A percentile compares a stretch with the other conserved stretches of the same genome.
These are phyloP conservation scores for Candida quercuum DNA, from an alignment of 805 yeast species.

Conservation along the genomic window DNA sequence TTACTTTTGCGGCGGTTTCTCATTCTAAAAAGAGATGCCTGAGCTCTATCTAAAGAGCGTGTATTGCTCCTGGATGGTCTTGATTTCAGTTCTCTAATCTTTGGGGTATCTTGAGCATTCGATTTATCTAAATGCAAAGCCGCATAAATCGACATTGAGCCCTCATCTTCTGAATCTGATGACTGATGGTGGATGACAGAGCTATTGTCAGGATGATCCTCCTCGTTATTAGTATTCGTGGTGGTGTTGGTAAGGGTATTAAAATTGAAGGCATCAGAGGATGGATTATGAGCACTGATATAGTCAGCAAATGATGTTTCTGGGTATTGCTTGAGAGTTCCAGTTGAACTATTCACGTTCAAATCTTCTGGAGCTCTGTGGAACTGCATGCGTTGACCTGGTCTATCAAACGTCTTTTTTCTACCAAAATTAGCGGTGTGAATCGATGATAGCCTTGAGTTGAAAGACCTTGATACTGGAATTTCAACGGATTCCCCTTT, in stretches of 20 bases:
- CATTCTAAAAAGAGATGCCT: constrained; percentile 59
- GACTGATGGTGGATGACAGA: constrained; percentile 3
- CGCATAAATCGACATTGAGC: constrained; percentile 62
- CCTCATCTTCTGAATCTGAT: constrained; percentile 49
- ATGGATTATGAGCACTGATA: constrained; percentile 14
- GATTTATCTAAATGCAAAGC: constrained; percentile 36
- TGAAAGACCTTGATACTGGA: constrained; percentile 31
- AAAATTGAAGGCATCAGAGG: neutral
- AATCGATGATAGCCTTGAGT: constrained; percentile 19
- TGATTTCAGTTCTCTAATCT: constrained; percentile 23
- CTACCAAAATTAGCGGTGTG: constrained; percentile 22
- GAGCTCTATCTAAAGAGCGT: constrained; percentile 56
- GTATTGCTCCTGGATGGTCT: constrained; percentile 33
- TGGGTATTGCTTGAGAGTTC: constrained; percentile 5
- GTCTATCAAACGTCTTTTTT: constrained; percentile 17
- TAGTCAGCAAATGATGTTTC: constrained; percentile 23
- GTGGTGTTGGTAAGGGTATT: neutral
- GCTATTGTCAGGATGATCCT: constrained; percentile 2
- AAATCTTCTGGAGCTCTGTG: constrained; percentile 7
- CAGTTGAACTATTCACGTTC: neutral
- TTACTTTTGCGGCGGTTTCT: constrained; percentile 52
- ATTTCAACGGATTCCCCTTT: constrained; percentile 78
- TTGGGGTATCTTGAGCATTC: constrained; percentile 25
- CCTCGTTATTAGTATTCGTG: constrained; percentile 2
- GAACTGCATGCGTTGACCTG: constrained; percentile 9